Evolutionary conservation across 2,329 filamentous ascomycete species (phyloP), one percentile per base, ranked within the genome.

Genomic region (Xylaria sp.): DNA sequence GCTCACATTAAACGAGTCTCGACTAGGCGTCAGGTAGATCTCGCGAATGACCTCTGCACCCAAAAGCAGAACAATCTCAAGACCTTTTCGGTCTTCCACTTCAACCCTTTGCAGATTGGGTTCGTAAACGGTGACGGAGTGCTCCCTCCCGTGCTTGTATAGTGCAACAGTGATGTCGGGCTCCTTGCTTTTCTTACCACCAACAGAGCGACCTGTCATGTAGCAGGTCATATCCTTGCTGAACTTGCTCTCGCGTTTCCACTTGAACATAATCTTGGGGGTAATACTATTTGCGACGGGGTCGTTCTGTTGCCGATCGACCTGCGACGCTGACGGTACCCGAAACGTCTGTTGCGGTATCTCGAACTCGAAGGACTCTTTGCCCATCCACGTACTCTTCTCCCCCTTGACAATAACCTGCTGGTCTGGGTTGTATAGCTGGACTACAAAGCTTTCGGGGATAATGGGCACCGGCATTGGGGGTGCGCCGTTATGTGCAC

Each of bases 151-250:
- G 17, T 85, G 84, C 67, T 90, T 88, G 81, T 93, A 96, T 70
- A 98, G 85, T 2, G 92, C 93, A n/a, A 98, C 84, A 0, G 93
- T 93, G 68, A 98, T 98, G 76, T 98, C 95, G 0, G 95, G 94
- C 74, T 99, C 95, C 74, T 91, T 94, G 79, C 83, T 90, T 80
- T 91, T 91, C 77, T 89, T 91, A 21, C 85, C 87, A 29, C 85
- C 86, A 0, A 90, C 85, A 11, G 87, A 90, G 74, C 88, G 91
- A 15, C 94, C 93, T 0, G 89, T 90, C 78, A 97, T 83, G 75
- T 90, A 93, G 76, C 93, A 97, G 1, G 91, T 92, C 81, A 97
- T 87, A 71, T 97, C 92, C 77, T 91, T 95, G 60, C 88, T 90
- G 56, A 97, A 79, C 66, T 92, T 90, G 65, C 93, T 89, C 75